Conservation (phyloP, 2,329 filamentous ascomycete species). For the Colletotrichum spinosum region DNA sequence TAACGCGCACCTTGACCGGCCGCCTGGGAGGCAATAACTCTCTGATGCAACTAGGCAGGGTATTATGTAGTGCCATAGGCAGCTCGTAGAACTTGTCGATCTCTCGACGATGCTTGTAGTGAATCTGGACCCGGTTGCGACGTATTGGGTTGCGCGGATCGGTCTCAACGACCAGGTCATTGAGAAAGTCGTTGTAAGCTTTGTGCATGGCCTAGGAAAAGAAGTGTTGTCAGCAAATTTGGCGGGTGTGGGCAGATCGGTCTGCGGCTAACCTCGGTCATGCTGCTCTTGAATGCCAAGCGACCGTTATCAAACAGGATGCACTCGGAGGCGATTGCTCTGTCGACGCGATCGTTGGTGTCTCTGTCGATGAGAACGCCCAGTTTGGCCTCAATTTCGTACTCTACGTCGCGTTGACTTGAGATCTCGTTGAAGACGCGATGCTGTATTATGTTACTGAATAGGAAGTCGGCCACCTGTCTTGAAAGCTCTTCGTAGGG, state of each 20-base stretch:
- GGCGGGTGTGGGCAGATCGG: not conserved
- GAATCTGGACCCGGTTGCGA: constrained; percentile 69
- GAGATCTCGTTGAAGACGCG: constrained; percentile 73
- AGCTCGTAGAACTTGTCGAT: constrained; percentile 87
- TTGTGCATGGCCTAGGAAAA: constrained; percentile 78
- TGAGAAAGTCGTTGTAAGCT: constrained; percentile 86
- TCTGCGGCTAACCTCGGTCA: constrained; percentile 78
- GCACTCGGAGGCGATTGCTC: constrained; percentile 78
- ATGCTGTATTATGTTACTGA: constrained; percentile 74
- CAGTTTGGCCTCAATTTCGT: constrained; percentile 96
- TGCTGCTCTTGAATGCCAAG: constrained; percentile 84
- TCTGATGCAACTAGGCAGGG: constrained; percentile 73
- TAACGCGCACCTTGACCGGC: constrained; percentile 76
- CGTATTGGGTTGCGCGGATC: constrained; percentile 64
- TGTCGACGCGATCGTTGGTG: constrained; percentile 74
- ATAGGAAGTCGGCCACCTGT: constrained; percentile 84
- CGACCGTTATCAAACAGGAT: constrained; percentile 72
- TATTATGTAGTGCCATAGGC: constrained; percentile 66
- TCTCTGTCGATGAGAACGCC: constrained; percentile 83
- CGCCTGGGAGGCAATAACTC: constrained; percentile 69
- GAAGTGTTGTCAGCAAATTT: not conserved
- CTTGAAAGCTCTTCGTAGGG: constrained; percentile 82
- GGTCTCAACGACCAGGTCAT: constrained; percentile 72
- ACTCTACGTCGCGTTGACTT: constrained; percentile 71
- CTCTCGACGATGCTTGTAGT: constrained; percentile 86